These are phyloP conservation scores for Metrosideros polymorpha DNA, from an alignment of 441 rosid genomes.

Conservation along the genomic window DNA sequence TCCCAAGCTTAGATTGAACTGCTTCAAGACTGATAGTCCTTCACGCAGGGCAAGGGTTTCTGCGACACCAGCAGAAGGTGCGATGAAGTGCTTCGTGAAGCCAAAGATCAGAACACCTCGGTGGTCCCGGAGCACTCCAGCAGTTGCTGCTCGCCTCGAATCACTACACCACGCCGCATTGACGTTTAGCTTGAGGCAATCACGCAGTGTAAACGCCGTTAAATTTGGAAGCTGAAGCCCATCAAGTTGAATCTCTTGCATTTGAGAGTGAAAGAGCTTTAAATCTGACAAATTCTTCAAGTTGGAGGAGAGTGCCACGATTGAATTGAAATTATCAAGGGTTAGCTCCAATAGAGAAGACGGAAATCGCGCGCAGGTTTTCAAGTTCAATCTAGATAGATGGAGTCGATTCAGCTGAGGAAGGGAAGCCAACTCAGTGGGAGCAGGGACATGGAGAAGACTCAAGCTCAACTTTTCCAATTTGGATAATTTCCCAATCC, in stretches of 20 bases:
- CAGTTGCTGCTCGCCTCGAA: no score
- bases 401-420: neutral
- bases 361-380: neutral
- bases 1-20: no score
- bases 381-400: neutral
- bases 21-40: no score
- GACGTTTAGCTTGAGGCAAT: no score
- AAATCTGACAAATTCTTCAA: neutral
- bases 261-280: fast-evolving
- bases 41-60: no score
- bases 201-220: neutral
- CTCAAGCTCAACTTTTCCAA: neutral
- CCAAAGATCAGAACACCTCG: no score
- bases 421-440: neutral
- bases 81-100: no score
- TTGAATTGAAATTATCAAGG: neutral
- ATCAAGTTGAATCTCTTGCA: neutral
- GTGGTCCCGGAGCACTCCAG: no score
- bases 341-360: neutral
- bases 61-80: no score
- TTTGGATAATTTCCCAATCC: neutral
- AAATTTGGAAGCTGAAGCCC: neutral
- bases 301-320: neutral
- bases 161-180: no score
- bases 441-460: neutral